These are phyloP conservation scores for Melanomma pulvis-pyrius DNA, from an alignment of 495 filamentous ascomycete species.

Conservation along the genomic window DNA sequence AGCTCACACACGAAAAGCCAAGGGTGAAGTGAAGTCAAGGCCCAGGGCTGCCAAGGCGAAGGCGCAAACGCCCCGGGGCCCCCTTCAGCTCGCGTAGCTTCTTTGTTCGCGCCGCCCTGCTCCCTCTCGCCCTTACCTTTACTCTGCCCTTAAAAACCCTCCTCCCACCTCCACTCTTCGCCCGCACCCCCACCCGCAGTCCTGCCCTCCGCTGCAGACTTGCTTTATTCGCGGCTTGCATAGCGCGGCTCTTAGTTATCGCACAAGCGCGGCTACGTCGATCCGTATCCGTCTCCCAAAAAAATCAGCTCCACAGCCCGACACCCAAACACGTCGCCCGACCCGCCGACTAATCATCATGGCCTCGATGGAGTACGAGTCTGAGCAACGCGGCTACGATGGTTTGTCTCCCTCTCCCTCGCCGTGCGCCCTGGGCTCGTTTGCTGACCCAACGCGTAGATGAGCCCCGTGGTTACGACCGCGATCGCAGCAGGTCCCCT, in stretches of 20 bases:
- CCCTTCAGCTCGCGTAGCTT: slow-evolving; percentile 12
- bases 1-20: background rate
- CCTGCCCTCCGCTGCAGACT: background rate
- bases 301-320: slow-evolving; percentile 3
- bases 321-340: background rate
- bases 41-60: background rate
- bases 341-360: slow-evolving; percentile 35
- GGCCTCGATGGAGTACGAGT: slow-evolving; percentile 48
- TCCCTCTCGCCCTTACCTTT: slow-evolving; percentile 9
- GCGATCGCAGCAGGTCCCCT: slow-evolving; percentile 91
- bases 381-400: slow-evolving; percentile 46
- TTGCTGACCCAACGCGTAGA: slow-evolving; percentile 36
- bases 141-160: background rate
- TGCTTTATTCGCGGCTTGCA: background rate
- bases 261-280: slow-evolving; percentile 7
- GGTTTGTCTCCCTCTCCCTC: slow-evolving; percentile 36
- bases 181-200: background rate
- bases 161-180: background rate
- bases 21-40: background rate
- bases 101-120: background rate
- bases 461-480: slow-evolving; percentile 48
- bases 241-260: background rate
- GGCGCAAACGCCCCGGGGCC: background rate
- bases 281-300: slow-evolving; percentile 13
- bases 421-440: slow-evolving; percentile 5